Base-by-base conservation (phyloP, 768 basidiomycete species). In the Leucogyrophana mollusca region DNA sequence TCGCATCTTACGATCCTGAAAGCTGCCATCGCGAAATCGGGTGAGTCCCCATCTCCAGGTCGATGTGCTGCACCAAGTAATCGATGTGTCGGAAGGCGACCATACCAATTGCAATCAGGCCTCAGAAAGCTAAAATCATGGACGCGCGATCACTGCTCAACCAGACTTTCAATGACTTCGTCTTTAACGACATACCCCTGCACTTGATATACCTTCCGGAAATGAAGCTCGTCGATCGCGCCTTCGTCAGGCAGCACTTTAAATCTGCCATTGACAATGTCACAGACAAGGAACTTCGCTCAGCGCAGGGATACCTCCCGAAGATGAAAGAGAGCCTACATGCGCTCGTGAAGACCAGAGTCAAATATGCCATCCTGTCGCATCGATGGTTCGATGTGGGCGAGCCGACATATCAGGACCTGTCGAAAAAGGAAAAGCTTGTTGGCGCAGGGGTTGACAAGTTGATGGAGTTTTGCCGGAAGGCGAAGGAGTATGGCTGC, bases 381-480 rank as follows among this genome's bases (percentile, higher is more conserved):
- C 55, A 56, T 21, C 55, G 56, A 23, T 56, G 55, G 51, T 39
- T 49, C 27, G 51, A 47, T 4, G 40, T 34, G 11, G 55, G 48
- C 34, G 55, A 56, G 25, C 51, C 51, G 4, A 40, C 42, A 20
- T 56, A 49, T 35, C 32, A 22, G 33, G 51, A 56, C 20, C 34
- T 57, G 32, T 21, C 48, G 14, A 51, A 43, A 45, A 52, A 34
- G 14, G 9, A 40, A 18, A 18, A 48, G 13, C 34, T 24, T 16
- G 37, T 33, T 24, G 1, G n/a, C 13, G 13, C 33, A 0, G 55
- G 55, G 38, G 53, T 39, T 10, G 24, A 46, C 4, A 57, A 54
- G 13, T 52, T 57, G 20, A 6, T 9, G 14, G 35, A 18, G 9
- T 57, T 54, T 34, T 57, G 56, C 43, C 18, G 38, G 11, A 54